A percentile compares a stretch with the other conserved stretches of the same genome.
phyloP scores from a whole-genome alignment of 441 rosid species.

The Adansonia gregorii region DNA sequence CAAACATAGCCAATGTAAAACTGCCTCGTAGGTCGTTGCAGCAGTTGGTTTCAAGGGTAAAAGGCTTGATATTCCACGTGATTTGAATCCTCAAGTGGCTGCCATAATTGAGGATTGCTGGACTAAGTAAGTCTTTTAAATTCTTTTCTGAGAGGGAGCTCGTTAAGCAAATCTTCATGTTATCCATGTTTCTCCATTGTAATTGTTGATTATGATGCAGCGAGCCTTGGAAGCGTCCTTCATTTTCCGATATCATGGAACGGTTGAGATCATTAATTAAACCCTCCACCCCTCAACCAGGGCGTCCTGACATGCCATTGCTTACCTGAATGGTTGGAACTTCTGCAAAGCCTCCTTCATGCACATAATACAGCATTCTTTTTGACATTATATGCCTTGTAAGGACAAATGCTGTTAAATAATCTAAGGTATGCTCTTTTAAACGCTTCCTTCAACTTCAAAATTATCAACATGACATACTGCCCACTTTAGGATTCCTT shows the following conservation, averaged over 20 bases:
- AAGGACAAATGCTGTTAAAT: conserved; percentile 43
- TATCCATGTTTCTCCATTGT: conserved; percentile 13
- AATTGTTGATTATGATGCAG: conserved; percentile 46
- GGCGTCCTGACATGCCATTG: conserved; percentile 53
- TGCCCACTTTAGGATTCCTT: not conserved
- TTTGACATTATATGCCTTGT: conserved; percentile 49
- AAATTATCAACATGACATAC: not conserved
- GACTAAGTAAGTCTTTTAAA: conserved; percentile 61
- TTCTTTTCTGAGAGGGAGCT: not conserved
- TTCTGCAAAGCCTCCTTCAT: conserved; percentile 34
- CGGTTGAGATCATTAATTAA: conserved; percentile 74
- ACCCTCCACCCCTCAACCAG: conserved; percentile 58
- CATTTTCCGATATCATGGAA: conserved; percentile 87
- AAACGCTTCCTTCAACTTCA: conserved; percentile 18
- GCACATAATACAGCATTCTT: conserved; percentile 74
- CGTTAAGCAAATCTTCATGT: not conserved
- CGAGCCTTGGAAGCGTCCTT: conserved; percentile 97
- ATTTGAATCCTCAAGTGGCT: conserved; percentile 82
- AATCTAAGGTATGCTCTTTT: conserved; percentile 42
- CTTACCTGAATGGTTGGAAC: conserved; percentile 39
- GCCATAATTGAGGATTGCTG: conserved; percentile 89
- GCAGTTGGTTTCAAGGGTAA: conserved; percentile 93
- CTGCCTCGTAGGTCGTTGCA: conserved; percentile 75
- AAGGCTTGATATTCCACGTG: conserved; percentile 88
- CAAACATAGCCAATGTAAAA: not conserved